Evolutionary conservation across 805 yeast species (phyloP).

Genomic region (Candida easanensis): DNA sequence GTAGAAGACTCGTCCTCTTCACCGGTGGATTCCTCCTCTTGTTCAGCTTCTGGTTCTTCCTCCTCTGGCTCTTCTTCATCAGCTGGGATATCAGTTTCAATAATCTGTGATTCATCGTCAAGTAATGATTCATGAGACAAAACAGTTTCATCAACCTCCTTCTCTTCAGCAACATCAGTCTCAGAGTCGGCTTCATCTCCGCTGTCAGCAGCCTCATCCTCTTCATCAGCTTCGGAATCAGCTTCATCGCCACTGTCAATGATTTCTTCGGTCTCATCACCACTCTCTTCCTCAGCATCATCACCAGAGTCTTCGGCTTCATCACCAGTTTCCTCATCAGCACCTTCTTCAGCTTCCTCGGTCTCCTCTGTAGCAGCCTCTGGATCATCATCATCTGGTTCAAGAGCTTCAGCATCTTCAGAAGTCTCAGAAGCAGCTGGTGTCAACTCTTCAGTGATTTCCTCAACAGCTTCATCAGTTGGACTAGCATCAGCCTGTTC

Average conservation of each 20-base stretch:
- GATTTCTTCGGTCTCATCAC: not conserved
- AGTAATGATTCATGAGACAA: not conserved
- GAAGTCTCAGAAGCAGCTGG: slow-evolving; percentile 2
- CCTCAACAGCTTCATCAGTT: slow-evolving; percentile 5
- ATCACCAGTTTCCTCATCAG: no score
- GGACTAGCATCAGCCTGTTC: slow-evolving; percentile 1
- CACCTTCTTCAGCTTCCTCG: not conserved
- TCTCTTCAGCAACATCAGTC: not conserved
- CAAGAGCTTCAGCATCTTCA: not conserved
- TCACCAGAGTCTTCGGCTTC: not conserved
- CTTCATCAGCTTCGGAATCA: slow-evolving; percentile 4
- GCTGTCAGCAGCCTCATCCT: not conserved
- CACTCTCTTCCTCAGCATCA: no score
- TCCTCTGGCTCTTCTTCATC: not conserved
- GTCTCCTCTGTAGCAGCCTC: not conserved
- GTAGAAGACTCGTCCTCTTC: not conserved
- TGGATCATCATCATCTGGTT: not conserved
- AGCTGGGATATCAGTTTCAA: not conserved
- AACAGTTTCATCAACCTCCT: slow-evolving; percentile 4
- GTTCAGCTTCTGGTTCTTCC: not conserved
- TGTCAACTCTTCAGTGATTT: slow-evolving; percentile 2
- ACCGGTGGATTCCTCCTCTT: not conserved
- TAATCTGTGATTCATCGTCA: slow-evolving; percentile 4
- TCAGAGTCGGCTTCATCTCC: not conserved
- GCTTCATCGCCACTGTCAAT: slow-evolving; percentile 11